phyloP scores from a whole-genome alignment of 371 early-diverging fungal species.

The Mucor indicus region DNA sequence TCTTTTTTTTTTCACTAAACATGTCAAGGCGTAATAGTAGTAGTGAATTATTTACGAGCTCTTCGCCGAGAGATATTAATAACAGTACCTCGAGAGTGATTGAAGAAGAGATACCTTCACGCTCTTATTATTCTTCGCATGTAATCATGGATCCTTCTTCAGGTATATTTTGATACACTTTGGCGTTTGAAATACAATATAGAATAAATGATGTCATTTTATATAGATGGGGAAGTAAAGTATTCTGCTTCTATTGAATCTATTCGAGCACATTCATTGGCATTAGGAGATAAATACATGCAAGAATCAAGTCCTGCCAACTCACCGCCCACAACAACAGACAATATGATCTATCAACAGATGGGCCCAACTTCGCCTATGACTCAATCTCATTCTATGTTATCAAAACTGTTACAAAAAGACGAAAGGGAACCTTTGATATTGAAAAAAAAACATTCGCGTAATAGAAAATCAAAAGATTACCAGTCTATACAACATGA shows the following conservation, averaged over 20 bases:
- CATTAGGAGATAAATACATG: conserved; percentile 38
- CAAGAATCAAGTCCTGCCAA: conserved; percentile 10
- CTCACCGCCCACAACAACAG: conserved; percentile 5
- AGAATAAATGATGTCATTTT: background rate
- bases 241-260: conserved; percentile 50
- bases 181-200: background rate
- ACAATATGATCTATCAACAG: background rate
- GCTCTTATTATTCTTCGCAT: conserved; percentile 49
- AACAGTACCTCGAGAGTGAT: conserved; percentile 6
- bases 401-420: conserved; percentile 8
- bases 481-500: background rate
- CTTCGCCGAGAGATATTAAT: conserved; percentile 20
- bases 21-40: too few species aligned
- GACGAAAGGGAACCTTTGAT: conserved; percentile 11
- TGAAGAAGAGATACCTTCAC: conserved; percentile 41
- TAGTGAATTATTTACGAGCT: too few species aligned
- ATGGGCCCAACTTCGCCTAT: conserved; percentile 11
- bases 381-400: conserved; percentile 8
- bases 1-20: background rate
- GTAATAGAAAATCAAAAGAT: conserved; percentile 4
- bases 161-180: conserved; percentile 1
- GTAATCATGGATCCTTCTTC: conserved; percentile 23
- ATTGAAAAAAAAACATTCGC: background rate
- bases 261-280: conserved; percentile 58
- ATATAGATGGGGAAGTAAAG: conserved; percentile 8